Percentiles rank a stretch among this genome's conserved stretches.
phyloP scores from a whole-genome alignment of 768 basidiomycete genomes.

The Chalciporus pseudorubinellus region DNA sequence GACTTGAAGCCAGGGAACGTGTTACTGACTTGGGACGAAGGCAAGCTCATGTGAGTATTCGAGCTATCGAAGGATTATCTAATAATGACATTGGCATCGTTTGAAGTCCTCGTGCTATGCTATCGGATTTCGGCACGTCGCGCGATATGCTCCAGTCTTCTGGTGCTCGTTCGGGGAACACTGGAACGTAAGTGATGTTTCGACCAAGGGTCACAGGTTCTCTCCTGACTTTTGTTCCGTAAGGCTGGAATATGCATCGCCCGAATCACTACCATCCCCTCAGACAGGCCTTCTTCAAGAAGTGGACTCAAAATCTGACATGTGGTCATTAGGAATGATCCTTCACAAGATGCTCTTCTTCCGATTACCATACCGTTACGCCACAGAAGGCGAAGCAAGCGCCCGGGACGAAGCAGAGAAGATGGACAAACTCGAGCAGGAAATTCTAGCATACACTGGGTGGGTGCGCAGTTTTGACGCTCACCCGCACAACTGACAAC shows the following conservation, averaged over 20 bases:
- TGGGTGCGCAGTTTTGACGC: conserved; percentile 30
- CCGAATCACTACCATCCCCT: conserved; percentile 77
- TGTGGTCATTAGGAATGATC: conserved; percentile 98
- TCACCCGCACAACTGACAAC: conserved; percentile 7
- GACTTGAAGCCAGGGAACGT: conserved; percentile 96
- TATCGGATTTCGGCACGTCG: conserved; percentile 94
- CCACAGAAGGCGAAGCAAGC: conserved; percentile 55
- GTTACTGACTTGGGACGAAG: conserved; percentile 88
- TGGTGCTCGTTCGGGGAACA: conserved; percentile 80
- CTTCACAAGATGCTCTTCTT: conserved; percentile 93
- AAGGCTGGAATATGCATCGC: conserved; percentile 84
- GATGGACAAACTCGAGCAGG: conserved; percentile 65
- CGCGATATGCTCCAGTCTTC: conserved; percentile 81
- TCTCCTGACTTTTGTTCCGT: background rate
- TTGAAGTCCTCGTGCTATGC: conserved; percentile 83
- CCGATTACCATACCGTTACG: conserved; percentile 78
- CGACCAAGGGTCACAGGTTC: too few species aligned
- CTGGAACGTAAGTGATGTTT: conserved; percentile 73
- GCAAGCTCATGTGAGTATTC: conserved; percentile 63
- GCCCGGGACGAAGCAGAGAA: conserved; percentile 56
- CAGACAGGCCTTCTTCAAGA: conserved; percentile 63
- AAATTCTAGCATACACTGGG: conserved; percentile 76
- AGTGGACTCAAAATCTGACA: conserved; percentile 86
- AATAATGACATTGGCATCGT: background rate
- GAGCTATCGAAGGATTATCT: background rate